Conservation (phyloP, 2,329 filamentous ascomycete species). For the Akanthomyces uredinophilus region DNA sequence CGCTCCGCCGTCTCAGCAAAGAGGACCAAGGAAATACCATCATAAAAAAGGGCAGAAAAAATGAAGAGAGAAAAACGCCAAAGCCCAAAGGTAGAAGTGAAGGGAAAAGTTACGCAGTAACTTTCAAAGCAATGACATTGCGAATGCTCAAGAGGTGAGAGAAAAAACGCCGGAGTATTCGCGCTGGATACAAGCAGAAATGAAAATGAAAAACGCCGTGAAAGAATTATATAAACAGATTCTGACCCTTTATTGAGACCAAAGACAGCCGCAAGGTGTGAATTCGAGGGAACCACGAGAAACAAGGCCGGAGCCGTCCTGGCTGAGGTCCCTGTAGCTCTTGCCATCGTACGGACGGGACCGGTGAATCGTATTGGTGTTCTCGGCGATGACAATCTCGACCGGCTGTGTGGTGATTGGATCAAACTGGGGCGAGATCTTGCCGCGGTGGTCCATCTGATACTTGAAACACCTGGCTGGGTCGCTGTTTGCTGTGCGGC, state of each 20-base stretch:
- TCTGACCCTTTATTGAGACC: constrained; percentile 30
- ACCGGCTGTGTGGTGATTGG: constrained; percentile 25
- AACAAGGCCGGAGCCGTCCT: neutral
- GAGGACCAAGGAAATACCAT: neutral
- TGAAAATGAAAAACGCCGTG: neutral
- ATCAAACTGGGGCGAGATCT: constrained; percentile 24
- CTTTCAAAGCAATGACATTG: neutral
- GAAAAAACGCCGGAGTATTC: constrained; percentile 8
- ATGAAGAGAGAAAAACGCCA: neutral
- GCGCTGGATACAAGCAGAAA: neutral
- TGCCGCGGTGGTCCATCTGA: constrained; percentile 34
- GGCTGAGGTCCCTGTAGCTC: neutral
- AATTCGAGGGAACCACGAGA: constrained; percentile 29
- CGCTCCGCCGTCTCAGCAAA: no score
- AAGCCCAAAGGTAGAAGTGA: neutral
- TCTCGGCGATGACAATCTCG: constrained; percentile 41
- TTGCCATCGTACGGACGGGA: neutral
- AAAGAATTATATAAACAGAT: neutral
- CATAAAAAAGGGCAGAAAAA: neutral
- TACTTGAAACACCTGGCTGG: constrained; percentile 45
- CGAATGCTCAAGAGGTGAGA: neutral
- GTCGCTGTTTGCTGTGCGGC: constrained; percentile 34
- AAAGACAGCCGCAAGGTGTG: constrained; percentile 49
- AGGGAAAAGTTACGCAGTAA: neutral
- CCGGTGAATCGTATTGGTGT: constrained; percentile 1